Evolutionary conservation across 1,139 yeast genomes (phyloP), one percentile per base, ranked within the genome.

Genomic region (Yamadazyma kanchanaburiensis): DNA sequence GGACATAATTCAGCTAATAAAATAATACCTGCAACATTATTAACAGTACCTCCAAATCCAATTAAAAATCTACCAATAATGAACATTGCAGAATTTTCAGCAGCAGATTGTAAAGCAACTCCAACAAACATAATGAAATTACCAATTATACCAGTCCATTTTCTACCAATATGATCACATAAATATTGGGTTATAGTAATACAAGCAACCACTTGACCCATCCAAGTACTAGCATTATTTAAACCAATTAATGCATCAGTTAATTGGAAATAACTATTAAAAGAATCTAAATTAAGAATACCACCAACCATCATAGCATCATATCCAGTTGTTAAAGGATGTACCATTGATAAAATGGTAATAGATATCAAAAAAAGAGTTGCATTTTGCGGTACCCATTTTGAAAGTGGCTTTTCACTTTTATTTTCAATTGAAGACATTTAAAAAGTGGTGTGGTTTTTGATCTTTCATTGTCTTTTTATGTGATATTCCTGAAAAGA

Each of bases 71-170:
- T 34, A 3, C 48, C 45, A 15, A 35, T 39, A 12, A 46, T 26
- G 24, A 46, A 48, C 44, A 48, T 45, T 4, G 34, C 53, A 21
- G 35, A 35, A 25, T 40, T 34, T 25, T 38, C 40, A 12, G 51
- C 41, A 9, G 44, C 47, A 21, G 39, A 26, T 25, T 48, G 52
- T 15, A 48, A 32, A 3, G 32, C 26, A 11, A 38, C 42, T 1
- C 52, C 51, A n/a, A 42, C 20, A 3, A 30, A 11, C 6, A 40
- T 23, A 4, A 39, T 21, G 6, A 17, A 3, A 5, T 33, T 14
- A 4, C 51, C 48, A n/a, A 33, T 11, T 5, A 32, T 21, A 6
- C 45, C 37, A n/a, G 42, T 15, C 9, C 4, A 12, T 25, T 34
- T 44, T 25, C 53, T 32, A 12, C 52, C 52, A 32, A 36, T 38